Percentiles rank a stretch among this genome's conserved stretches.
These are phyloP conservation scores for Fistulifera solaris DNA, from an alignment of 108 stramenopile species.

Conservation along the genomic window DNA sequence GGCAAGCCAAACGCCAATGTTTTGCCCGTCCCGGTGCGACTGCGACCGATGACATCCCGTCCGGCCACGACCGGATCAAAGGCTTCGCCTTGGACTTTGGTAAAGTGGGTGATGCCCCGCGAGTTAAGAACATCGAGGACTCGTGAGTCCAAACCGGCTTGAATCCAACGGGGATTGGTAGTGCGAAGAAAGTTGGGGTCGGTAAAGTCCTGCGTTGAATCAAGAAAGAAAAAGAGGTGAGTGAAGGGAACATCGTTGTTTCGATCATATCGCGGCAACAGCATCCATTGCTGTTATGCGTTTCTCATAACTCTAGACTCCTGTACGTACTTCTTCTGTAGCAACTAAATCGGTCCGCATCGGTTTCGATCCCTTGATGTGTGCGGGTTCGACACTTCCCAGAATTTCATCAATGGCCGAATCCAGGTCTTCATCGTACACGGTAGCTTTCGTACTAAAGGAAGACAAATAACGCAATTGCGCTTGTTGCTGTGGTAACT, in stretches of 20 bases:
- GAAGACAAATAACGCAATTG: too few relatives aligned
- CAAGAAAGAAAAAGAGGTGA: conserved; percentile 8
- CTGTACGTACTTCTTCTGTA: conserved; percentile 23
- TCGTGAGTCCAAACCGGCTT: conserved; percentile 45
- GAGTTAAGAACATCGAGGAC: conserved; percentile 78
- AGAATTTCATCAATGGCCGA: conserved; percentile 46
- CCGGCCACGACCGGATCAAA: conserved; percentile 81
- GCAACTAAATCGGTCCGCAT: conserved; percentile 19
- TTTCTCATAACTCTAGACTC: conserved; percentile 6
- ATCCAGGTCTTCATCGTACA: conserved; percentile 49
- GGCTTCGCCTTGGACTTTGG: conserved; percentile 87
- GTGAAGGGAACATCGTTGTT: neutral
- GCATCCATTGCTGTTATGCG: too few relatives aligned
- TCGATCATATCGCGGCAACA: too few relatives aligned
- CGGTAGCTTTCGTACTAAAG: neutral
- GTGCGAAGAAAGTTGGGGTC: conserved; percentile 32
- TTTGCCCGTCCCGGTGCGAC: conserved; percentile 98
- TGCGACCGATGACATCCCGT: conserved; percentile 93
- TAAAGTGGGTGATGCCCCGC: conserved; percentile 79
- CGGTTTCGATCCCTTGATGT: conserved; percentile 19
- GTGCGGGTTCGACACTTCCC: conserved; percentile 10
- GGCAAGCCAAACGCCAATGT: conserved; percentile 99
- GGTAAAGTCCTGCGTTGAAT: neutral
- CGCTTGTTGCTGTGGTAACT: too few relatives aligned
- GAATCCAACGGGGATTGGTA: conserved; percentile 72